Evolutionary conservation across 768 basidiomycete genomes (phyloP).

Genomic region (Macrolepiota fuliginosa): DNA sequence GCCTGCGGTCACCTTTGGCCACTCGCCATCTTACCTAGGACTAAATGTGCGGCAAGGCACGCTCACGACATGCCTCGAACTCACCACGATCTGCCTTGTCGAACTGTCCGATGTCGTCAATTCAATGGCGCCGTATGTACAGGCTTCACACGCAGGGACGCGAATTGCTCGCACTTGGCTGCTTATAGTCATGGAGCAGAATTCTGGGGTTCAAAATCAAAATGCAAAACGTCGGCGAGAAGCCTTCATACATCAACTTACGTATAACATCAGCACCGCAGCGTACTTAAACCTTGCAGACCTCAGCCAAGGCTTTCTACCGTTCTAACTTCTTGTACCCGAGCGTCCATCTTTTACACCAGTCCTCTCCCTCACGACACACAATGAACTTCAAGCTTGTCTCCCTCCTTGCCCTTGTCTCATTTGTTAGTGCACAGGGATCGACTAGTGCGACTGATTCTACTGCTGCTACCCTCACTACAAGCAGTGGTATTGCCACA

Average conservation of each 20-base stretch:
- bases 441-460: neutral
- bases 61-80: neutral
- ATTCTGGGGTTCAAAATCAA: constrained; percentile 4
- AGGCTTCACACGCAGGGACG: neutral
- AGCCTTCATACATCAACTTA: neutral
- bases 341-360: too few species aligned
- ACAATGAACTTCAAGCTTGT: constrained; percentile 9
- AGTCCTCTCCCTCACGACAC: neutral
- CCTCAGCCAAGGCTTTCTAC: neutral
- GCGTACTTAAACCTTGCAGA: constrained; percentile 8
- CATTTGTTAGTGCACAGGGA: constrained; percentile 3
- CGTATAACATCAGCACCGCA: neutral
- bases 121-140: neutral
- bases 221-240: neutral
- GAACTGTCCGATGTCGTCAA: neutral
- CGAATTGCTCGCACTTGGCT: neutral
- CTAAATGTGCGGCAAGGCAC: neutral
- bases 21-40: neutral
- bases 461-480: neutral
- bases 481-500: neutral
- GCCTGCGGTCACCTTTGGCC: neutral
- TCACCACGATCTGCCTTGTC: neutral
- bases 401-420: constrained; percentile 3
- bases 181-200: neutral
- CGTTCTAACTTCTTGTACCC: neutral